These are phyloP conservation scores for Sugiyamaella pinicola DNA, from an alignment of 1,139 yeast species.

Conservation along the genomic window DNA sequence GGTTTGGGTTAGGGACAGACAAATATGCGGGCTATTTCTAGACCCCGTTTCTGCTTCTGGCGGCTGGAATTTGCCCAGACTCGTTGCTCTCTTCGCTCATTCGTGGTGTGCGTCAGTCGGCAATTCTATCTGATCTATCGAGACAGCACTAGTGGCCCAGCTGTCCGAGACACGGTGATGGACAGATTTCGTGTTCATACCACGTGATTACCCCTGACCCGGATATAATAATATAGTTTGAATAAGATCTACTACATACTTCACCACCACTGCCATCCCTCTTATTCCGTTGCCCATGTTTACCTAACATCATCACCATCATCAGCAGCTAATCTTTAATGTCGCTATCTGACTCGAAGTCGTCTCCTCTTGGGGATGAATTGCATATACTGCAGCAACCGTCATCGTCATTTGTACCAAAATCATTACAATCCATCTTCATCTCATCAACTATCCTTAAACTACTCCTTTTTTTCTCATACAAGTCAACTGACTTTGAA, in stretches of 20 bases:
- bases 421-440: conserved; percentile 63
- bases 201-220: not conserved
- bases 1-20: not conserved
- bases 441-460: conserved; percentile 62
- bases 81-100: not conserved
- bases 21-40: no score
- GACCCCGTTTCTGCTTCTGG: no score
- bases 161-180: not conserved
- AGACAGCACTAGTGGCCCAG: no score
- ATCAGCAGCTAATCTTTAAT: not conserved
- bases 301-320: not conserved
- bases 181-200: not conserved
- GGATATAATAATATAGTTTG: not conserved
- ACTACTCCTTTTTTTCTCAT: conserved; percentile 49
- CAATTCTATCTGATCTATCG: not conserved
- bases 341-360: not conserved
- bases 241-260: not conserved
- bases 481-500: conserved; percentile 90
- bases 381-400: not conserved
- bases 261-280: not conserved
- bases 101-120: not conserved
- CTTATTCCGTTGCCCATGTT: not conserved
- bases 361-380: conserved; percentile 1
- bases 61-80: no score
- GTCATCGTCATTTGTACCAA: not conserved